A percentile compares a stretch with the other conserved stretches of the same genome.
phyloP scores from a whole-genome alignment of 768 basidiomycete species.

The Psilocybe cyanescens region DNA sequence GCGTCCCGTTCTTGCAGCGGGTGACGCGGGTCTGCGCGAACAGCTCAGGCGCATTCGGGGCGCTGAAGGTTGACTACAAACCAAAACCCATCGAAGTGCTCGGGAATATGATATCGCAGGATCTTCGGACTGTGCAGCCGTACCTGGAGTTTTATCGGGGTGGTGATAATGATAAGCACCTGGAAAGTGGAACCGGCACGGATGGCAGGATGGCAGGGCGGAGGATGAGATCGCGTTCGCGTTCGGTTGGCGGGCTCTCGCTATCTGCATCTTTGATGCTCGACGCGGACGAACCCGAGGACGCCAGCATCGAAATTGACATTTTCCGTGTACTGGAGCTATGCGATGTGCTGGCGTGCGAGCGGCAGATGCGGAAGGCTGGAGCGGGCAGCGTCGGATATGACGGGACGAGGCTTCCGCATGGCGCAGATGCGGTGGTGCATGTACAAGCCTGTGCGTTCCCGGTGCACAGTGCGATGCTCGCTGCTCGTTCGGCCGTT shows the following conservation, averaged over 20 bases:
- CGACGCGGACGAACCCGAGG: slow-evolving; percentile 39
- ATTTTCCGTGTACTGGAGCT: slow-evolving; percentile 35
- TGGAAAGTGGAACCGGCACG: neutral
- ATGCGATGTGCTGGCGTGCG: slow-evolving; percentile 32
- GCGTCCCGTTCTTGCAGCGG: slow-evolving; percentile 84
- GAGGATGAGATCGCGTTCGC: too few species aligned
- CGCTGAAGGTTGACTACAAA: slow-evolving; percentile 73
- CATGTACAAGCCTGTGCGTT: slow-evolving; percentile 46
- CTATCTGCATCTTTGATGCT: neutral
- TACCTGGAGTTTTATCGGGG: slow-evolving; percentile 41
- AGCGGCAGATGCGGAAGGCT: slow-evolving; percentile 28
- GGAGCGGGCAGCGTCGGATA: slow-evolving; percentile 18
- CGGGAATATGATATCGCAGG: slow-evolving; percentile 64
- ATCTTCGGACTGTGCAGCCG: slow-evolving; percentile 70
- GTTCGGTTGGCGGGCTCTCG: too few species aligned
- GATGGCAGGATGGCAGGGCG: too few species aligned
- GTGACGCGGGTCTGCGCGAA: slow-evolving; percentile 84
- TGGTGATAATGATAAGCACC: neutral
- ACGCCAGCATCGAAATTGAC: slow-evolving; percentile 40
- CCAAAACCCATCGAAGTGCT: slow-evolving; percentile 56
- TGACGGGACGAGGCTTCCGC: slow-evolving; percentile 27
- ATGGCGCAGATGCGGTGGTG: slow-evolving; percentile 70
- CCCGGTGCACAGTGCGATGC: slow-evolving; percentile 68
- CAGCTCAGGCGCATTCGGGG: slow-evolving; percentile 87
- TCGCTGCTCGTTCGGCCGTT: slow-evolving; percentile 58